Percentiles rank a stretch among this genome's conserved stretches.
These are phyloP conservation scores for Halteria grandinella DNA, from an alignment of 73 alveolate genomes.

Conservation along the genomic window DNA sequence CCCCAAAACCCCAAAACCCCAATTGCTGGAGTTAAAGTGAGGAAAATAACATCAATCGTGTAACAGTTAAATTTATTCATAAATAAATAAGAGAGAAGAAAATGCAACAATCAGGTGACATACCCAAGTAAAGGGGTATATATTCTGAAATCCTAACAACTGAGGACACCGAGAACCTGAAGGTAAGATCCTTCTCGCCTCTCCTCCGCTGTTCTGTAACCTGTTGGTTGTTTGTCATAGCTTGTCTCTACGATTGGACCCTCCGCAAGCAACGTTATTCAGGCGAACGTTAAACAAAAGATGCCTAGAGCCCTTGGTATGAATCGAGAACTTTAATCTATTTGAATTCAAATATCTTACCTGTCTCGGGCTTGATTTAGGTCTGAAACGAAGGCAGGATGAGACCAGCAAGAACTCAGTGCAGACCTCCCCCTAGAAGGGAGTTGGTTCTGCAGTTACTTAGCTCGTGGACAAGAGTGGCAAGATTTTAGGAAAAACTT, in stretches of 20 bases:
- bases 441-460: no score
- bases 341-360: background rate
- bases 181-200: background rate
- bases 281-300: constrained; percentile 60
- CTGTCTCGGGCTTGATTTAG: background rate
- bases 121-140: constrained; percentile 76
- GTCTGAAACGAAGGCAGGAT: constrained; percentile 20
- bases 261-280: constrained; percentile 29
- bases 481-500: constrained; percentile 59
- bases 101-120: constrained; percentile 34
- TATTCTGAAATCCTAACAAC: constrained; percentile 76
- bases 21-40: no score
- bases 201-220: no score
- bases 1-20: no score
- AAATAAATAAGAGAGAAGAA: no score
- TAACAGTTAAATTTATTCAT: no score
- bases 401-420: no score
- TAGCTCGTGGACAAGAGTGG: constrained; percentile 47
- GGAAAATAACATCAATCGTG: no score
- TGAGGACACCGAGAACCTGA: constrained; percentile 66
- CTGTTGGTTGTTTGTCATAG: constrained; percentile 9
- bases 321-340: background rate
- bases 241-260: constrained; percentile 70
- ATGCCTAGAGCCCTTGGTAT: constrained; percentile 66
- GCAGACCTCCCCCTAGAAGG: no score